These are phyloP conservation scores for Balamuthia mandrillaris DNA, from an alignment of 208 protist genomes.

Conservation along the genomic window DNA sequence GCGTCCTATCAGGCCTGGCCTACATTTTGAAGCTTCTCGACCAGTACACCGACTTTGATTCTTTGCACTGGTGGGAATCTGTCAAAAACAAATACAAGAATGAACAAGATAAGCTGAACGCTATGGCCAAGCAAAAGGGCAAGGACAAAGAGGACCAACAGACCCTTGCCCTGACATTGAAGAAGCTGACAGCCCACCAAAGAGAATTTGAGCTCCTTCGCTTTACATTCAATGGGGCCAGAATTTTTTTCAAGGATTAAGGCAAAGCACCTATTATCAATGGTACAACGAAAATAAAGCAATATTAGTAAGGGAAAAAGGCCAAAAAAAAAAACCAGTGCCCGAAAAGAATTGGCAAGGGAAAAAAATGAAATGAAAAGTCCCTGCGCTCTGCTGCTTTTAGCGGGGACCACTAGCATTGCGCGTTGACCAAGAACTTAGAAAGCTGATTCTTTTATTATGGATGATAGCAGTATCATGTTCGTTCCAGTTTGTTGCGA, in stretches of 20 bases:
- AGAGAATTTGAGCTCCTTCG: conserved; percentile 72
- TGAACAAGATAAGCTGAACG: conserved; percentile 30
- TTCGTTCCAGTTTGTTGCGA: too few relatives aligned
- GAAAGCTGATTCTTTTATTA: too few relatives aligned
- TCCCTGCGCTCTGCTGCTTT: too few relatives aligned
- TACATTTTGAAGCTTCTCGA: conserved; percentile 92
- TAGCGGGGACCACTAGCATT: too few relatives aligned
- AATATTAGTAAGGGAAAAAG: too few relatives aligned
- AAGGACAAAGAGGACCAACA: conserved; percentile 43
- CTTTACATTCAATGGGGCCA: conserved; percentile 64
- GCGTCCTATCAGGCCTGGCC: conserved; percentile 64
- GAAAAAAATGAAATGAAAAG: too few relatives aligned
- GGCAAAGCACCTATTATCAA: too few relatives aligned
- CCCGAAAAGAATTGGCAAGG: too few relatives aligned
- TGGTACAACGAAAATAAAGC: too few relatives aligned
- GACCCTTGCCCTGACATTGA: neutral
- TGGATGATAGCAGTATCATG: too few relatives aligned
- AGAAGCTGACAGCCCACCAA: conserved; percentile 46
- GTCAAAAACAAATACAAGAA: conserved; percentile 50
- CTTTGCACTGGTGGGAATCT: conserved; percentile 91
- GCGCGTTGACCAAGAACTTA: too few relatives aligned
- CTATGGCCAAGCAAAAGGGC: conserved; percentile 4
- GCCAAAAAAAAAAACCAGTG: too few relatives aligned
- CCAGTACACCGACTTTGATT: conserved; percentile 84
- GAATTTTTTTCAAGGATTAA: conserved; percentile 75